phyloP scores from a whole-genome alignment of 208 protist genomes.

The Wallacemonas collosoma region DNA sequence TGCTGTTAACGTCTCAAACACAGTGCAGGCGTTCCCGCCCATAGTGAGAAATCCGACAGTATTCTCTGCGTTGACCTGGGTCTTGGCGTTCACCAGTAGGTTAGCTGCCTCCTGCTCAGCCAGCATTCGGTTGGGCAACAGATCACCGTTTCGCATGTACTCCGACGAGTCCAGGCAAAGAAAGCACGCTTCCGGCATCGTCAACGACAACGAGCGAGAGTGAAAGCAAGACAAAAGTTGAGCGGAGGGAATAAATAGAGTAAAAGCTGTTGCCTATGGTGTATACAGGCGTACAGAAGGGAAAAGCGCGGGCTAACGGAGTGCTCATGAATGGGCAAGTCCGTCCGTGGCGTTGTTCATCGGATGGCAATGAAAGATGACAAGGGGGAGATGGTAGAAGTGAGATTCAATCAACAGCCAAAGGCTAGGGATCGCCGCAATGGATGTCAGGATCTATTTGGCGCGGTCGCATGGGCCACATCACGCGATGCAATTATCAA shows the following conservation, averaged over 20 bases:
- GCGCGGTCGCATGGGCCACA: too few species aligned
- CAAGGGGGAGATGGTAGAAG: too few species aligned
- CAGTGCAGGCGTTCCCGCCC: conserved; percentile 85
- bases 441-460: too few species aligned
- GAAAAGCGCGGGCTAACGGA: too few species aligned
- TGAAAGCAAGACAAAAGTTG: neutral
- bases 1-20: conserved; percentile 94
- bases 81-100: conserved; percentile 93
- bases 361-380: too few species aligned
- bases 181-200: conserved; percentile 90
- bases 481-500: too few species aligned
- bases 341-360: too few species aligned
- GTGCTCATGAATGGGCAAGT: too few species aligned
- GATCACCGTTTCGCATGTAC: conserved; percentile 99
- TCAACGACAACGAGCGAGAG: neutral
- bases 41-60: conserved; percentile 96
- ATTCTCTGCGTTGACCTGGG: conserved; percentile 96
- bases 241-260: neutral
- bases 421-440: too few species aligned
- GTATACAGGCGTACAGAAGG: too few species aligned
- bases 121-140: conserved; percentile 94
- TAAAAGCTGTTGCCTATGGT: too few species aligned
- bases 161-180: conserved; percentile 96
- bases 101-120: conserved; percentile 97
- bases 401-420: too few species aligned